Conservation (phyloP, 1,139 yeast species). For the Lizanozyma gosingica region DNA sequence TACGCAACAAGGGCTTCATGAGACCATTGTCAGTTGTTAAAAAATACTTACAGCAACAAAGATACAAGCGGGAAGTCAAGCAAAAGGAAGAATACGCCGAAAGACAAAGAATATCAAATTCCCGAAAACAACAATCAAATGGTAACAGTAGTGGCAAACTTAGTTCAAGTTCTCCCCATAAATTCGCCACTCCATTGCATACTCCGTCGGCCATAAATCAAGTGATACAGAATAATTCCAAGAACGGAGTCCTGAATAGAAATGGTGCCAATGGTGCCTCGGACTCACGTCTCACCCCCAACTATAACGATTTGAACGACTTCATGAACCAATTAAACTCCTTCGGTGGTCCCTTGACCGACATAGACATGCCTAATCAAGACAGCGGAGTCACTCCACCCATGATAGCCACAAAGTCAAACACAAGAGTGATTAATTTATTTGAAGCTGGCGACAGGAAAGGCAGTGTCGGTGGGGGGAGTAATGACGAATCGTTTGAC, state of each 20-base stretch:
- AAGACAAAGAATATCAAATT: not conserved
- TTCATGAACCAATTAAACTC: slow-evolving; percentile 40
- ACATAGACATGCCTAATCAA: slow-evolving; percentile 26
- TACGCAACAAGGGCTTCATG: slow-evolving; percentile 43
- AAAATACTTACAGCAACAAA: slow-evolving; percentile 39
- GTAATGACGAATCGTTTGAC: not conserved
- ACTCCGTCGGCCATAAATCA: slow-evolving; percentile 39
- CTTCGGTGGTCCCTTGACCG: slow-evolving; percentile 47
- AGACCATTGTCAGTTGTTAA: slow-evolving; percentile 41
- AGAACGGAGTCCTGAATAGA: no score
- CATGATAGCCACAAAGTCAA: slow-evolving; percentile 40
- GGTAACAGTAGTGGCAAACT: not conserved
- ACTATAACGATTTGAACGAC: slow-evolving; percentile 35
- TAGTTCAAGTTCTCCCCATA: slow-evolving; percentile 9
- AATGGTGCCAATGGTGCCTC: slow-evolving; percentile 5
- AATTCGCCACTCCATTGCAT: slow-evolving; percentile 34
- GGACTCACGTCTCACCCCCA: slow-evolving; percentile 12
- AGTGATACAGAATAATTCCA: slow-evolving; percentile 22
- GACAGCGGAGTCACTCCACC: slow-evolving; percentile 29
- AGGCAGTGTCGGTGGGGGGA: not conserved
- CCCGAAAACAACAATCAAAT: not conserved
- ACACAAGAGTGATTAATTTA: slow-evolving; percentile 36
- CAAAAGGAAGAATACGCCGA: slow-evolving; percentile 14
- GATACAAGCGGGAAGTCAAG: slow-evolving; percentile 28
- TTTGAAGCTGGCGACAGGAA: slow-evolving; percentile 26